Evolutionary conservation across 2,329 filamentous ascomycete genomes (phyloP).

Genomic region (Lachnellula hyalina): DNA sequence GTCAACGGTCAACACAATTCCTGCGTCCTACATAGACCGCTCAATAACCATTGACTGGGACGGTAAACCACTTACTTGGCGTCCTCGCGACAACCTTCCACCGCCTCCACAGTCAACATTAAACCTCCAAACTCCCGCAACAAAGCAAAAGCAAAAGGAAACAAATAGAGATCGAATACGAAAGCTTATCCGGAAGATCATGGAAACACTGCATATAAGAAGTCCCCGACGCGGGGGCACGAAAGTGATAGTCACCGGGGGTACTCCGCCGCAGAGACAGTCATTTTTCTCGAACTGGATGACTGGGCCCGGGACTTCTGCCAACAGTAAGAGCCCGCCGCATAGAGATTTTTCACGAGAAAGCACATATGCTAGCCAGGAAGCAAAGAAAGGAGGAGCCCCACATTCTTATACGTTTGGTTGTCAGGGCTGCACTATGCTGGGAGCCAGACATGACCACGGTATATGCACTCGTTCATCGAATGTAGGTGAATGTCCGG

Average conservation of each 20-base stretch:
- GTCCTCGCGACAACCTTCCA: neutral
- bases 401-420: neutral
- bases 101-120: neutral
- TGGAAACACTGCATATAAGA: neutral
- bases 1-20: neutral
- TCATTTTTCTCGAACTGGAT: neutral
- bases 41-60: neutral
- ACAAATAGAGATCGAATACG: neutral
- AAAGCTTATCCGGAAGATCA: neutral
- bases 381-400: neutral
- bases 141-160: neutral
- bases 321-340: neutral
- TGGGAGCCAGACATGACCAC: neutral
- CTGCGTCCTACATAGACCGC: neutral
- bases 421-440: neutral
- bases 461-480: neutral
- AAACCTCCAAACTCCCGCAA: neutral
- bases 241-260: neutral
- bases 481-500: neutral
- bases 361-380: neutral
- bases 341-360: neutral
- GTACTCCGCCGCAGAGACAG: neutral
- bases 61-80: neutral
- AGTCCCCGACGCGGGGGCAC: neutral
- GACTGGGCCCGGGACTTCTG: no score